phyloP scores from a whole-genome alignment of 1,284 basidiomycete genomes.

The Moniliella sp. region DNA sequence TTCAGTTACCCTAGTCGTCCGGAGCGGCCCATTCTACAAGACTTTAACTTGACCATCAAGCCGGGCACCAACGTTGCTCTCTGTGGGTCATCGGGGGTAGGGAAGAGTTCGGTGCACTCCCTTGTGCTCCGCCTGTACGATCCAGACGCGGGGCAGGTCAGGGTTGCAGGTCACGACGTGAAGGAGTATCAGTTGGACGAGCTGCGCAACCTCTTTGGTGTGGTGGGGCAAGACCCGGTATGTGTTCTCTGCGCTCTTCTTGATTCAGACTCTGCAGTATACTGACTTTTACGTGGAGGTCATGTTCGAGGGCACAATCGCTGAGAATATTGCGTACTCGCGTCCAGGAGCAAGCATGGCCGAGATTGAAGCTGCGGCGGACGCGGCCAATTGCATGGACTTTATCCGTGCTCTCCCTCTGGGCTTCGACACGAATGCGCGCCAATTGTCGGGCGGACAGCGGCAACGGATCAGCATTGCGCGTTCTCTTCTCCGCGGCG shows the following conservation, averaged over 20 bases:
- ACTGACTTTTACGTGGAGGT: slow-evolving; percentile 24
- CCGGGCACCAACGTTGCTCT: slow-evolving; percentile 31
- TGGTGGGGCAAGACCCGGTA: slow-evolving; percentile 27
- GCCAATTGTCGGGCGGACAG: slow-evolving; percentile 34
- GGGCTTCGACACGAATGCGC: slow-evolving; percentile 47
- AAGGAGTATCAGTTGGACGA: slow-evolving; percentile 45
- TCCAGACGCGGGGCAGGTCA: slow-evolving; percentile 56
- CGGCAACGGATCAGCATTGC: slow-evolving; percentile 39
- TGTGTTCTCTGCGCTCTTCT: no score
- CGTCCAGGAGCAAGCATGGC: slow-evolving; percentile 45
- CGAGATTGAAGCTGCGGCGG: slow-evolving; percentile 65
- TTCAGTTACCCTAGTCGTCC: slow-evolving; percentile 36
- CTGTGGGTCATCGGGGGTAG: slow-evolving; percentile 33
- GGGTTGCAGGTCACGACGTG: slow-evolving; percentile 61
- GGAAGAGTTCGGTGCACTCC: slow-evolving; percentile 70
- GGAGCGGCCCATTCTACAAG: slow-evolving; percentile 29
- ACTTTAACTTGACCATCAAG: slow-evolving; percentile 31
- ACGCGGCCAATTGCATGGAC: slow-evolving; percentile 67
- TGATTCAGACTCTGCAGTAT: neutral
- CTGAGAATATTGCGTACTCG: slow-evolving; percentile 68
- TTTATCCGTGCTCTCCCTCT: slow-evolving; percentile 78
- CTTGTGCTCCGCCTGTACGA: slow-evolving; percentile 81
- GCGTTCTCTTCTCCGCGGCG: slow-evolving; percentile 37
- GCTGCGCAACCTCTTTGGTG: slow-evolving; percentile 19
- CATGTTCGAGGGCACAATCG: slow-evolving; percentile 54